Evolutionary conservation across 1,284 basidiomycete species (phyloP).

Genomic region (Abortiporus biennis): DNA sequence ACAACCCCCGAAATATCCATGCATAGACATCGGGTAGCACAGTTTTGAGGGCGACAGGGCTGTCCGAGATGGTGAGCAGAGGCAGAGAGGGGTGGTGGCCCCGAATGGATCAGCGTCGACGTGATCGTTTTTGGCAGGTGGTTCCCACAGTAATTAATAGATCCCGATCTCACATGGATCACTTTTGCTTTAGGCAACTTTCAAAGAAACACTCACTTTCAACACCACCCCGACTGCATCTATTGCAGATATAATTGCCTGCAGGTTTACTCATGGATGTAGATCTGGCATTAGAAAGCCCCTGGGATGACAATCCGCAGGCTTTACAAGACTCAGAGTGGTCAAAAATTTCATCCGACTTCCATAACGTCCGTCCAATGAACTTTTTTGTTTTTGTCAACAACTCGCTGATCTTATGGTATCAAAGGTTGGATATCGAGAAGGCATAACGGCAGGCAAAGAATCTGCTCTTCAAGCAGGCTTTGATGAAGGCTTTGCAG

Average conservation of each 20-base stretch:
- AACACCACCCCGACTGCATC: neutral
- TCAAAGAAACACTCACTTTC: neutral
- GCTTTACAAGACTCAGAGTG: slow-evolving; percentile 46
- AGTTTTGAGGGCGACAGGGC: neutral
- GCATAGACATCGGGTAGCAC: neutral
- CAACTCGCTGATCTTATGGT: slow-evolving; percentile 2
- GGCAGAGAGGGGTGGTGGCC: too few relatives aligned
- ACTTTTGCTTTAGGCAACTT: neutral
- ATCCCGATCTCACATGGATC: neutral
- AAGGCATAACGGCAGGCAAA: slow-evolving; percentile 84
- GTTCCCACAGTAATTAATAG: too few relatives aligned
- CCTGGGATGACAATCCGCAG: slow-evolving; percentile 46
- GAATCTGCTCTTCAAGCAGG: slow-evolving; percentile 74
- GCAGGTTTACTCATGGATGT: neutral
- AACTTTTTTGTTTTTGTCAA: neutral
- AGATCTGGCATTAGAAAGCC: slow-evolving; percentile 12
- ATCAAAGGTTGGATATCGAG: slow-evolving; percentile 74
- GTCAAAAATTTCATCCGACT: slow-evolving; percentile 57
- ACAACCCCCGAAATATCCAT: neutral
- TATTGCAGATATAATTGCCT: neutral
- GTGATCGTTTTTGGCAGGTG: too few relatives aligned
- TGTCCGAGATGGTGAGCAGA: too few relatives aligned
- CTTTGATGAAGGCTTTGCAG: slow-evolving; percentile 75
- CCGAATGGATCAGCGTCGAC: too few relatives aligned
- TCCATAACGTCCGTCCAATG: slow-evolving; percentile 48